Evolutionary conservation across 2,329 filamentous ascomycete genomes (phyloP).

Genomic region (Paraphaeosphaeria minitans): DNA sequence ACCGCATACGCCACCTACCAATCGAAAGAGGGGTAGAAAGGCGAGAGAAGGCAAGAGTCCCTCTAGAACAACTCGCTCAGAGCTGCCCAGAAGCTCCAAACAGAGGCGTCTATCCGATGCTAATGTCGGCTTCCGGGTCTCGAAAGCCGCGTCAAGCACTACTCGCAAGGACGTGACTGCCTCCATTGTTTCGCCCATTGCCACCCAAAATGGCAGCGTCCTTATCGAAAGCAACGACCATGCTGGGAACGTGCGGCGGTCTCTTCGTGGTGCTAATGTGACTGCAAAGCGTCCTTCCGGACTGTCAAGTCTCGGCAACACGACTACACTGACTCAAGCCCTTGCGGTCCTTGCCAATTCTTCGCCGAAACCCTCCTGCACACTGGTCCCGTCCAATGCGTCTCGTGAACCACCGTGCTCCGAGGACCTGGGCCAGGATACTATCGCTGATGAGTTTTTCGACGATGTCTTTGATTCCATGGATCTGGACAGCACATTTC

Average conservation of each 20-base stretch:
- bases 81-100: conserved; percentile 2
- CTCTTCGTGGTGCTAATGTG: neutral
- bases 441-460: conserved; percentile 17
- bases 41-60: conserved; percentile 4
- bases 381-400: neutral
- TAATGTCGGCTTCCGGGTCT: conserved; percentile 15
- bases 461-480: conserved; percentile 19
- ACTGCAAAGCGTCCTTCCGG: neutral
- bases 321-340: neutral
- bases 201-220: neutral
- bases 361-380: neutral
- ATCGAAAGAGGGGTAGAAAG: conserved; percentile 21
- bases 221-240: neutral
- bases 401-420: neutral
- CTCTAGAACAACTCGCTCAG: conserved; percentile 1
- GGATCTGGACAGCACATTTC: conserved; percentile 11
- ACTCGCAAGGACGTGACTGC: neutral
- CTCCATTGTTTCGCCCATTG: conserved; percentile 1
- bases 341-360: neutral
- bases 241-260: neutral
- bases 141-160: conserved; percentile 15
- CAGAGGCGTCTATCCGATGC: conserved; percentile 23
- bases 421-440: neutral
- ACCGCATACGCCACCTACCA: conserved; percentile 9
- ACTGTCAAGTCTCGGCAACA: neutral